These are phyloP conservation scores for Amesomyces nigricolor DNA, from an alignment of 2,329 filamentous ascomycete species.

Conservation along the genomic window DNA sequence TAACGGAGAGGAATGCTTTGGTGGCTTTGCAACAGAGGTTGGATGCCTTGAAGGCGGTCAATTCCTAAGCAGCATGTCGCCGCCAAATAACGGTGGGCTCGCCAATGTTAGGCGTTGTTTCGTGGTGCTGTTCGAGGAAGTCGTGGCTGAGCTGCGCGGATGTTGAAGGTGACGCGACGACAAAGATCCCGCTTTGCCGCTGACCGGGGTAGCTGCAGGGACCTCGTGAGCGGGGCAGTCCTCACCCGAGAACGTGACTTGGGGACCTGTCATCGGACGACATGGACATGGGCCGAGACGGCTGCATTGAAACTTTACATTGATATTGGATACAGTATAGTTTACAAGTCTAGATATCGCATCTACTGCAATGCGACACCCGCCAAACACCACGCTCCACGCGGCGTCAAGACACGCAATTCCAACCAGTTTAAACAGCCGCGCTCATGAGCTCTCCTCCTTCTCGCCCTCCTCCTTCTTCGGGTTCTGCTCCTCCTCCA, in stretches of 20 bases:
- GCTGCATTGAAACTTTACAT: neutral
- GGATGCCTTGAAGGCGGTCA: neutral
- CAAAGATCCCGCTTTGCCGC: constrained; percentile 13
- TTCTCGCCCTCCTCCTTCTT: constrained; percentile 26
- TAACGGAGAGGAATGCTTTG: neutral
- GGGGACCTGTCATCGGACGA: too few species aligned
- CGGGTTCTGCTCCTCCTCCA: constrained; percentile 63
- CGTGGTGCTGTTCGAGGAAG: neutral
- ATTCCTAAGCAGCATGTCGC: neutral
- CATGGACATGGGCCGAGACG: too few species aligned
- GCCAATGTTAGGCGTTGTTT: neutral
- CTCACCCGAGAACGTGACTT: neutral
- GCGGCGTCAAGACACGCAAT: constrained; percentile 12
- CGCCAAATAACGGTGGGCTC: neutral
- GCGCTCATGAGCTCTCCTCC: constrained; percentile 24
- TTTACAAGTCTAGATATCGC: constrained; percentile 19
- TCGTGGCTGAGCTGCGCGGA: constrained; percentile 14
- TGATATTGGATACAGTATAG: constrained; percentile 16
- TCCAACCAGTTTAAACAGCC: neutral
- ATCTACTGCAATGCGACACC: constrained; percentile 15
- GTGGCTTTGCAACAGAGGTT: neutral
- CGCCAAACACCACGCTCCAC: constrained; percentile 9
- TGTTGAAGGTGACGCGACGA: constrained; percentile 13
- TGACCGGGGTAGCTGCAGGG: constrained; percentile 10
- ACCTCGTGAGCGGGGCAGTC: constrained; percentile 5